Evolutionary conservation across 1,139 yeast species (phyloP).

Genomic region (Arxiozyma telluris): DNA sequence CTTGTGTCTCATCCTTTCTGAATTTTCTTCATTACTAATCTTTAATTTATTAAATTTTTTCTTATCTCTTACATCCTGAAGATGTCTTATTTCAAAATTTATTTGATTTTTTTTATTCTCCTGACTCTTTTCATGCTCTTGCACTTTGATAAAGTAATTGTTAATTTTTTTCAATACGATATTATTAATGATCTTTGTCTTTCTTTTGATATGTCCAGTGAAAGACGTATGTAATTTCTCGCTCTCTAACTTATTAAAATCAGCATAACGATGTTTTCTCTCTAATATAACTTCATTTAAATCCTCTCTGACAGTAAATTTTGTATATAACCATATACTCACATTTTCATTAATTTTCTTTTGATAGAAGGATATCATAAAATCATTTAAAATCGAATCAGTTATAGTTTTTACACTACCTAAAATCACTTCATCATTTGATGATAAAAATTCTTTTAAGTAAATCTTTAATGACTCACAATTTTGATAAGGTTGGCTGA

Average conservation of each 20-base stretch:
- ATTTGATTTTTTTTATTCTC: neutral
- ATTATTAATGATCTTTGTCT: neutral
- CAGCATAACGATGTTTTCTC: neutral
- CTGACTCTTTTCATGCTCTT: conserved; percentile 39
- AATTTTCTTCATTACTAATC: conserved; percentile 60
- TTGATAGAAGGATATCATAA: neutral
- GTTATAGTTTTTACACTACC: neutral
- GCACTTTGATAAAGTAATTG: conserved; percentile 51
- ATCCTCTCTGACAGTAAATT: neutral
- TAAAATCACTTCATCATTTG: neutral
- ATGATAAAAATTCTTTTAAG: neutral
- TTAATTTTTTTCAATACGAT: neutral
- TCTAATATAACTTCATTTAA: neutral
- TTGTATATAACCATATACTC: neutral
- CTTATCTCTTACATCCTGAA: conserved; percentile 37
- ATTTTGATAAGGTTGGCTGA: neutral
- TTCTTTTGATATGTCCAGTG: too few species aligned
- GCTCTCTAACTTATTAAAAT: neutral
- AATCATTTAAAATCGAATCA: neutral
- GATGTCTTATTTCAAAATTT: conserved; percentile 32
- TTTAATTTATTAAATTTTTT: conserved; percentile 36
- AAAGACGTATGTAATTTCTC: neutral
- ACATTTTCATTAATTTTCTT: neutral
- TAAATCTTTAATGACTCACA: neutral
- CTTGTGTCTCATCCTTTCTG: conserved; percentile 42